Conservation (phyloP, 2,329 filamentous ascomycete genomes). For the Clonostachys rosea region DNA sequence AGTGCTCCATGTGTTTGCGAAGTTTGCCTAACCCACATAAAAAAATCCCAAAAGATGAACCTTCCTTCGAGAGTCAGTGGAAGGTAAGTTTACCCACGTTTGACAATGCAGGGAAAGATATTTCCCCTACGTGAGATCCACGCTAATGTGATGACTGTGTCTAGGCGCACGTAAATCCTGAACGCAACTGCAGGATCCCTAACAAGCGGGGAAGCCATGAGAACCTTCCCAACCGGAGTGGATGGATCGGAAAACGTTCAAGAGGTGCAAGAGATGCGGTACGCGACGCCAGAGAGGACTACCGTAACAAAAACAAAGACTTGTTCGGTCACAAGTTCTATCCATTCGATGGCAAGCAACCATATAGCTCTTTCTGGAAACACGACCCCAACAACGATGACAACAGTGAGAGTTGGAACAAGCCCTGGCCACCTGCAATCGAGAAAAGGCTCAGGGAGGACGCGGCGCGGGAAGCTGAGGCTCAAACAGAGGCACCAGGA, state of each 20-base stretch:
- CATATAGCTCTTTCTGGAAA: background rate
- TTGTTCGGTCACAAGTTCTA: background rate
- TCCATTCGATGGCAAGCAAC: background rate
- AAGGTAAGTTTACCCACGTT: too few relatives aligned
- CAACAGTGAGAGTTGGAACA: background rate
- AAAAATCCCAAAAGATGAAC: too few relatives aligned
- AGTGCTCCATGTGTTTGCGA: too few relatives aligned
- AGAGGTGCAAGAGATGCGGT: background rate
- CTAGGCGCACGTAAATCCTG: background rate
- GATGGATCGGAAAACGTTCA: conserved; percentile 17
- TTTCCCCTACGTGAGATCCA: too few relatives aligned
- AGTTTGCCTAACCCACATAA: too few relatives aligned
- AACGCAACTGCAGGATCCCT: conserved; percentile 16
- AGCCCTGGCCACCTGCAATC: background rate
- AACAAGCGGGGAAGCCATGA: conserved; percentile 9
- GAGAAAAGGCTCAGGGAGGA: too few relatives aligned
- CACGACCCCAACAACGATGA: background rate
- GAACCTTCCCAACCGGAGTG: conserved; percentile 21
- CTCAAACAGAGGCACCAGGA: too few relatives aligned
- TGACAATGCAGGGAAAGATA: too few relatives aligned
- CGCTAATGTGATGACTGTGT: background rate
- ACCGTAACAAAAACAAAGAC: background rate
- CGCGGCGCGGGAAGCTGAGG: too few relatives aligned
- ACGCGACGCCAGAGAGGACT: background rate
- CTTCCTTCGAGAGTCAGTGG: too few relatives aligned